These are phyloP conservation scores for Chenopodium quinoa DNA, from an alignment of 148 eudicot genomes.

Conservation along the genomic window DNA sequence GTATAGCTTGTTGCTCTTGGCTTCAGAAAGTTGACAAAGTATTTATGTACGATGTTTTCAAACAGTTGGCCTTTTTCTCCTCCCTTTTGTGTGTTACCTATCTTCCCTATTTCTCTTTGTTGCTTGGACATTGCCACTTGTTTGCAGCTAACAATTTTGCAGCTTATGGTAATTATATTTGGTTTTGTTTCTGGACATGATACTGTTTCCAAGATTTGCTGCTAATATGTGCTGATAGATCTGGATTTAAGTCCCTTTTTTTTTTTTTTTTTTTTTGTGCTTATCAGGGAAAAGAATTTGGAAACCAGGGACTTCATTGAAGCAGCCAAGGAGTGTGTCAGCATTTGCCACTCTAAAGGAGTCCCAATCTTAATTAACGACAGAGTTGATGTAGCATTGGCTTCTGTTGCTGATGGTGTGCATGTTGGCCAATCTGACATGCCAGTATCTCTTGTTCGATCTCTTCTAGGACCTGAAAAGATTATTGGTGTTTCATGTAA, in stretches of 20 bases:
- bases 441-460: conserved; percentile 56
- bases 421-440: conserved; percentile 93
- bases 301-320: conserved; percentile 70
- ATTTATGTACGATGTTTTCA: neutral
- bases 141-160: neutral
- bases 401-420: conserved; percentile 80
- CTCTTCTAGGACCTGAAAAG: conserved; percentile 74
- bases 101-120: neutral
- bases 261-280: neutral
- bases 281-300: conserved; percentile 68
- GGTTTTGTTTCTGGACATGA: neutral
- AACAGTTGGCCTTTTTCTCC: neutral
- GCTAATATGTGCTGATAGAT: neutral
- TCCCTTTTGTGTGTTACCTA: neutral
- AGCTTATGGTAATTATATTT: neutral
- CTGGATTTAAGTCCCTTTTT: neutral
- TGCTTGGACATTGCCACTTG: neutral
- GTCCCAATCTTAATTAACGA: conserved; percentile 73
- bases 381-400: conserved; percentile 77
- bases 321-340: conserved; percentile 66
- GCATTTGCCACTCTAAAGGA: conserved; percentile 53
- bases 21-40: neutral
- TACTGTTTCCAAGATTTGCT: neutral
- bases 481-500: conserved; percentile 88
- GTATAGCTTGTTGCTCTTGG: neutral